phyloP scores from a whole-genome alignment of 495 filamentous ascomycete genomes.

The Neurospora sp. region DNA sequence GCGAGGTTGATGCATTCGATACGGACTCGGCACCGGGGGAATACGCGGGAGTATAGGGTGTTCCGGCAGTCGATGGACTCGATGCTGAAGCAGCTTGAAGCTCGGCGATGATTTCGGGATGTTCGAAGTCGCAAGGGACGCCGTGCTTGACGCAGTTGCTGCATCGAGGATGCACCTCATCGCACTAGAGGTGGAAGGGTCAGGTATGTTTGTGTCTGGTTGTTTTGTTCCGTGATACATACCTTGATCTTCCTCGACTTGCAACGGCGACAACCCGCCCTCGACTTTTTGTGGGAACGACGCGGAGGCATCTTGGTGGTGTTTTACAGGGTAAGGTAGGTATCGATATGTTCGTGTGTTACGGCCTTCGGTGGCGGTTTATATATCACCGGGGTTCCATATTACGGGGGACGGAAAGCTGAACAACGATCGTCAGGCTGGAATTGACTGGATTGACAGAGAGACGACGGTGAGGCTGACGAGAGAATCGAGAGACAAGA shows the following conservation, averaged over 20 bases:
- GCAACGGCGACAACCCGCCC: conserved; percentile 50
- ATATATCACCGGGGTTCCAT: conserved; percentile 6
- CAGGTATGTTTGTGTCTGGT: background rate
- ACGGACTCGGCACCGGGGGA: conserved; percentile 15
- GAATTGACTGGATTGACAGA: background rate
- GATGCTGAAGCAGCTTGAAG: conserved; percentile 14
- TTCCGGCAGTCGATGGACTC: conserved; percentile 10
- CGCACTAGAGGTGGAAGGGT: conserved; percentile 37
- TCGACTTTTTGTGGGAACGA: conserved; percentile 54
- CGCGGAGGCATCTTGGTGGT: conserved; percentile 39
- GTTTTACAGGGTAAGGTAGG: background rate
- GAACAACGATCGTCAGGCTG: background rate
- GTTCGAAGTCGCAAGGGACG: conserved; percentile 52
- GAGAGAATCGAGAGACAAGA: background rate
- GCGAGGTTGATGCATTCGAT: conserved; percentile 20
- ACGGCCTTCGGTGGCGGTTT: conserved; percentile 15
- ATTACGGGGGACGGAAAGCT: background rate
- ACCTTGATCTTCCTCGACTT: conserved; percentile 57
- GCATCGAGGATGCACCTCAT: conserved; percentile 52
- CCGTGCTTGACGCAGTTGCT: conserved; percentile 56
- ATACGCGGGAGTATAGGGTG: conserved; percentile 19
- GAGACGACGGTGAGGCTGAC: background rate
- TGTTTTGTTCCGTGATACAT: conserved; percentile 1
- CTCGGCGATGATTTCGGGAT: conserved; percentile 30
- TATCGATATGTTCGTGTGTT: background rate